phyloP scores from a whole-genome alignment of 345 rosid genomes.

The Dovyalis caffra region DNA sequence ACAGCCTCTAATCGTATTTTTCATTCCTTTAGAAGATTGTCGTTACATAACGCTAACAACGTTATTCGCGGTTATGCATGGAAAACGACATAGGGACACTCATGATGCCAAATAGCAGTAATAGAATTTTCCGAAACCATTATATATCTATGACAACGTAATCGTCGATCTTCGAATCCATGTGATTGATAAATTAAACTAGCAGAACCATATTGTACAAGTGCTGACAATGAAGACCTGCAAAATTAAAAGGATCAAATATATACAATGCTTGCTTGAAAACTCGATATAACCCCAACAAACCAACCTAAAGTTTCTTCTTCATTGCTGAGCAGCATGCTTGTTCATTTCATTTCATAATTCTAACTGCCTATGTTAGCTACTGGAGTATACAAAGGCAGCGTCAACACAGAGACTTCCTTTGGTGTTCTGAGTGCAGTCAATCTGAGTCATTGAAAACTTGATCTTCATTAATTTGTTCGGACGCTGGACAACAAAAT shows the following conservation, averaged over 20 bases:
- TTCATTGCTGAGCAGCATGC: neutral
- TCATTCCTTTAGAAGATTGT: too few species aligned
- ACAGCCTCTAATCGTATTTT: too few species aligned
- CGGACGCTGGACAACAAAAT: conserved; percentile 11
- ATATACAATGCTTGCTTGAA: neutral
- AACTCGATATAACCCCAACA: neutral
- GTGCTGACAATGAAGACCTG: neutral
- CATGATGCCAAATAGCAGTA: too few species aligned
- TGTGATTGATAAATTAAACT: neutral
- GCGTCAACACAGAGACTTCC: conserved; percentile 23
- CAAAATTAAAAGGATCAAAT: neutral
- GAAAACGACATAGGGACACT: too few species aligned
- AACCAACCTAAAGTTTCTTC: neutral
- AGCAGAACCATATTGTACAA: neutral
- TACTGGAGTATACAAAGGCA: conserved; percentile 13
- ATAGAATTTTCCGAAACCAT: too few species aligned
- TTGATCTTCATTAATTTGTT: conserved; percentile 4
- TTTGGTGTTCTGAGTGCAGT: conserved; percentile 28
- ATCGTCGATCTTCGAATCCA: too few species aligned
- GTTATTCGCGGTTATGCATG: too few species aligned
- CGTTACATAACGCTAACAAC: too few species aligned
- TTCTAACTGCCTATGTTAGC: neutral
- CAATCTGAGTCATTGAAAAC: conserved; percentile 27
- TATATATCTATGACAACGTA: too few species aligned
- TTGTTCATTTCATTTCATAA: neutral